Conservation (phyloP, 345 rosid genomes). For the Citrus hindsii region DNA sequence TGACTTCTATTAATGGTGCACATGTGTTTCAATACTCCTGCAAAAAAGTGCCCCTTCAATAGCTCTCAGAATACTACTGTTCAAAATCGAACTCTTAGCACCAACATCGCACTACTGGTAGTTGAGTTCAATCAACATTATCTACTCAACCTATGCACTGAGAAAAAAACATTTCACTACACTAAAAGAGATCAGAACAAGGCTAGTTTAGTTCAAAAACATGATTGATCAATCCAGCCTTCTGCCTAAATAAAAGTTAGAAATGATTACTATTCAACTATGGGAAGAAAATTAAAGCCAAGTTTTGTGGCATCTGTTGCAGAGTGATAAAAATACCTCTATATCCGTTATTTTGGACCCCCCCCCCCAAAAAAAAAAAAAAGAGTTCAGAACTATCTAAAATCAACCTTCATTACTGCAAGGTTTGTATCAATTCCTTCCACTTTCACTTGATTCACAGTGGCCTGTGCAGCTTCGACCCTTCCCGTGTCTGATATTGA, state of each 20-base stretch:
- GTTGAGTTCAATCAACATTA: background rate
- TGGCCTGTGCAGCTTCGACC: slow-evolving; percentile 92
- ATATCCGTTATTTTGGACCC: background rate
- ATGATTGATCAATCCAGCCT: background rate
- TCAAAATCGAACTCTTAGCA: background rate
- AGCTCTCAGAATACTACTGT: background rate
- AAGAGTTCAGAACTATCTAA: background rate
- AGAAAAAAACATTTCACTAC: background rate
- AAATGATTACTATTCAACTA: background rate
- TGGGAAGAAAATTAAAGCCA: background rate
- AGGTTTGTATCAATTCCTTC: slow-evolving; percentile 91
- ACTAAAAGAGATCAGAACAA: background rate
- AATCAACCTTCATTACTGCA: slow-evolving; percentile 79
- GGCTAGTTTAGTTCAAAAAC: background rate
- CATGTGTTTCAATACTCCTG: background rate
- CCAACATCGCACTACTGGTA: background rate
- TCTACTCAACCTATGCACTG: background rate
- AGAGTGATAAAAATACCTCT: background rate
- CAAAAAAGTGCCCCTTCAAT: background rate
- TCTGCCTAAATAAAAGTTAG: background rate
- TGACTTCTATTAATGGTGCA: background rate
- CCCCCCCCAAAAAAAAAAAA: background rate
- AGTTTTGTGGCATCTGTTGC: slow-evolving; percentile 11
- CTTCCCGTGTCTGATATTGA: slow-evolving; percentile 63
- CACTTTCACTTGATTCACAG: slow-evolving; percentile 93